Base-by-base conservation (phyloP, 2,329 filamentous ascomycete species). In the Lachnellula subtilissima region DNA sequence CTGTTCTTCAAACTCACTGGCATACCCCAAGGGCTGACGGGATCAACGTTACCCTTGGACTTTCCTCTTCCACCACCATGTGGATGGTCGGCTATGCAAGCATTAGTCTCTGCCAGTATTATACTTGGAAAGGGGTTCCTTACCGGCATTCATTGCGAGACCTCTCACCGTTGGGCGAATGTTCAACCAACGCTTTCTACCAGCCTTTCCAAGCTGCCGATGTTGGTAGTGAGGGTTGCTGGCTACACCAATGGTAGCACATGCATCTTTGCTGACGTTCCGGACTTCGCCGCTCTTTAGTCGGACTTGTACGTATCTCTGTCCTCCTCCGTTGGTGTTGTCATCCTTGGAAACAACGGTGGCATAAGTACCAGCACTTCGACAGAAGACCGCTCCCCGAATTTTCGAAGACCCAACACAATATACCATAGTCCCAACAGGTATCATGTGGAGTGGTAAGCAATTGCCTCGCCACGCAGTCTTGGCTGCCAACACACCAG, bases 11-110 rank as follows among this genome's bases (percentile, higher is more conserved):
- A 63, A 84, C 90, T 77, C 87, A 95, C 91, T 70, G 91, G 93
- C 71, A 85, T 87, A 72, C 95, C 94, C 94, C 95, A 99, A 57
- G 94, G 94, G 76, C 91, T 96, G 67, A 94, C 91, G 36, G 95
- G 94, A 71, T 96, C 82, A 59, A 92, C 85, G 71, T 97, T 96
- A 84, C 94, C 91, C 89, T 99, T 99, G 56, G 91, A 97, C 78
- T 99, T 99, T 78, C 94, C 94, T 81, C 95, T 85, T 75, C 94
- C 94, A 88, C 94, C 94, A 83, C 94, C 94, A 74, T 99, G 94
- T 69, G 94, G 94, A 81, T 99, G 94, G 70, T 99, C 94, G 67
- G 86, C 89, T 85, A 67, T 46, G 59, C 50, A 32, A 47, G 46
- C 51, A 64, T 69, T 61, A 69, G 64, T 28, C 47, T 19, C 14